Evolutionary conservation across 441 rosid species (phyloP), one percentile per base, ranked within the genome.

Genomic region (Gossypium davidsonii): DNA sequence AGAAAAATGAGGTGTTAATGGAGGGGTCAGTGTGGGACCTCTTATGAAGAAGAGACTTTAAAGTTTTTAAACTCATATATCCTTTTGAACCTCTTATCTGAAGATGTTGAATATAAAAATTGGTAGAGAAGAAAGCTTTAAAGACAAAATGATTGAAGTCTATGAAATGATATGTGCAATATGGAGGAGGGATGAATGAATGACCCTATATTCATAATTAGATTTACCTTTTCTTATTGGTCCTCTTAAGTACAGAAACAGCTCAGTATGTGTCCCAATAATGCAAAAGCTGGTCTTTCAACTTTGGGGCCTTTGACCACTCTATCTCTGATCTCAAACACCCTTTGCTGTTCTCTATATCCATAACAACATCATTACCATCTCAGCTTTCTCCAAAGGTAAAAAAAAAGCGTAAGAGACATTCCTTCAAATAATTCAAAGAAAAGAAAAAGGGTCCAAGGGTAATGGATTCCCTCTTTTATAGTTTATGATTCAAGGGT

Each of bases 361-460:
- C 81, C 89, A 70, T 79, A 80, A 78, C 91, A 89, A 72, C 82
- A 86, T 87, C 87, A 88, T 93, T 89, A 61, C 92, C 55, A 81
- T 76, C 74, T 46, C 63, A 70, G 79, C 81, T 78, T 81, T 85
- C 83, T 66, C 74, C 78, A 79, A 79, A 86, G 87, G 75, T 25
- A 1, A 1, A 57, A 23, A 23, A 25, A 62, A 71, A 67, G 6
- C 3, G 7, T n/a, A 23, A 79, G 77, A 71, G 83, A 69, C 81
- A 84, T 76, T 80, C 84, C 85, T 76, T 73, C 53, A 74, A 53
- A 39, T 60, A 71, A 73, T 72, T 77, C 79, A 65, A 67, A 75
- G 60, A 79, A 58, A 67, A 58, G 48, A 39, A 64, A 60, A 49
- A 34, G 34, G 51, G 2, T 28, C 25, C 37, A n/a, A 55, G 63